Evolutionary conservation across 2,329 filamentous ascomycete species (phyloP).

Genomic region (Pseudogymnoascus sp.): DNA sequence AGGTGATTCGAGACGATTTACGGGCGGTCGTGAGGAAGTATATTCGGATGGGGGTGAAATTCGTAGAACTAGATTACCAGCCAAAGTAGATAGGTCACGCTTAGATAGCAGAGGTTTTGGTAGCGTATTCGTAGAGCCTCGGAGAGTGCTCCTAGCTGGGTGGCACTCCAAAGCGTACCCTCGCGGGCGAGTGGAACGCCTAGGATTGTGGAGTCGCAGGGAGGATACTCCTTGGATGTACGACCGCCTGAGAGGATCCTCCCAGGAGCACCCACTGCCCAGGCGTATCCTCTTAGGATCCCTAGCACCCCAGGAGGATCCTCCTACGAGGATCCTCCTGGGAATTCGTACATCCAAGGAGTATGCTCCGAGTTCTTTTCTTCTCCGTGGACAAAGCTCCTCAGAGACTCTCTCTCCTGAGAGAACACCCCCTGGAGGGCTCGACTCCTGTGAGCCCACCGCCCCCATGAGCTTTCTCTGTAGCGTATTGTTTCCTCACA

Average conservation of each 20-base stretch:
- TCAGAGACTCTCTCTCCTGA: background rate
- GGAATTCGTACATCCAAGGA: background rate
- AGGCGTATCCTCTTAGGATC: background rate
- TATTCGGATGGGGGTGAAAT: slow-evolving; percentile 15
- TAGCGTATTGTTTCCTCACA: background rate
- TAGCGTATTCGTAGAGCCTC: background rate
- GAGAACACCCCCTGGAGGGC: background rate
- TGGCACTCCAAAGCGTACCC: background rate
- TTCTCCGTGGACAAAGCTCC: background rate
- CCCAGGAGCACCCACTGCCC: background rate
- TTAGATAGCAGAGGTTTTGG: background rate
- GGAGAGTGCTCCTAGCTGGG: background rate
- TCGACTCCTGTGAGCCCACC: background rate
- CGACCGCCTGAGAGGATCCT: background rate
- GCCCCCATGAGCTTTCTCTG: background rate
- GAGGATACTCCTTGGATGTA: background rate
- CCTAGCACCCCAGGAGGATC: background rate
- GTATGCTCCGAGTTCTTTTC: background rate
- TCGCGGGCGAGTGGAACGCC: background rate
- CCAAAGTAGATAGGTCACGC: slow-evolving; percentile 7
- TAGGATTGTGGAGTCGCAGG: background rate
- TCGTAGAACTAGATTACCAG: slow-evolving; percentile 16
- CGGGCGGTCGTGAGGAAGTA: slow-evolving; percentile 12
- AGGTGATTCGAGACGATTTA: slow-evolving; percentile 17
- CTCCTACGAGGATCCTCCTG: background rate